A percentile compares a stretch with the other conserved stretches of the same genome.
Evolutionary conservation across 192 early-diverging fungal species (phyloP).

Genomic region (Funneliformis geosporum): DNA sequence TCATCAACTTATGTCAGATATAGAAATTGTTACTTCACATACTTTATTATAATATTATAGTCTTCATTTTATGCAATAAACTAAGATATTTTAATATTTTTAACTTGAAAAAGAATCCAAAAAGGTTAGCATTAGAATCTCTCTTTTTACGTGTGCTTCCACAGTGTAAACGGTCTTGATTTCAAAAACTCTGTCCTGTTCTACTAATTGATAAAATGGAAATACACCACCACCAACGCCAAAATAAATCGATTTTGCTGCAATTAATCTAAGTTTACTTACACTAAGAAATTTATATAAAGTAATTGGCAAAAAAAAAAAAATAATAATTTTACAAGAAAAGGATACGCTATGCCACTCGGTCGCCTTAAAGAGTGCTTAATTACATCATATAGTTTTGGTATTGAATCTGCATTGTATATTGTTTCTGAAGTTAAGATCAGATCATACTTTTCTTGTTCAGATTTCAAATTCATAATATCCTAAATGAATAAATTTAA

Average conservation of each 20-base stretch:
- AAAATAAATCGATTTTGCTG: slow-evolving; percentile 94
- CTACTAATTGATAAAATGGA: slow-evolving; percentile 68
- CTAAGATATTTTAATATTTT: not conserved
- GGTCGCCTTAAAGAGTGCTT: slow-evolving; percentile 55
- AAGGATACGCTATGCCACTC: slow-evolving; percentile 47
- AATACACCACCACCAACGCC: slow-evolving; percentile 86
- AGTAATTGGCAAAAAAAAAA: not conserved
- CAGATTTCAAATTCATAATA: slow-evolving; percentile 43
- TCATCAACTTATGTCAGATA: too few species aligned
- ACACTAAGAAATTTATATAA: not conserved
- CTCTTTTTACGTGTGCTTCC: slow-evolving; percentile 64
- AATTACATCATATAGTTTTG: slow-evolving; percentile 63
- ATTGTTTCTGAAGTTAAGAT: slow-evolving; percentile 81
- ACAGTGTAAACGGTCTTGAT: slow-evolving; percentile 63
- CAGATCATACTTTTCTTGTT: slow-evolving; percentile 64
- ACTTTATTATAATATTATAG: too few species aligned
- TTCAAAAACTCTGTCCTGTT: slow-evolving; percentile 54
- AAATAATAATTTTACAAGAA: not conserved
- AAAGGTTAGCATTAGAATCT: slow-evolving; percentile 54
- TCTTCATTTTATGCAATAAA: too few species aligned
- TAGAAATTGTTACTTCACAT: too few species aligned
- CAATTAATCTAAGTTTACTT: slow-evolving; percentile 60
- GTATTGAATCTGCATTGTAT: slow-evolving; percentile 65
- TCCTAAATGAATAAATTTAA: slow-evolving; percentile 34
- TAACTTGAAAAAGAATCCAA: not conserved